A percentile compares a stretch with the other conserved stretches of the same genome.
Conservation (phyloP, 192 early-diverging fungal genomes). For the Linnemannia hyalina region DNA sequence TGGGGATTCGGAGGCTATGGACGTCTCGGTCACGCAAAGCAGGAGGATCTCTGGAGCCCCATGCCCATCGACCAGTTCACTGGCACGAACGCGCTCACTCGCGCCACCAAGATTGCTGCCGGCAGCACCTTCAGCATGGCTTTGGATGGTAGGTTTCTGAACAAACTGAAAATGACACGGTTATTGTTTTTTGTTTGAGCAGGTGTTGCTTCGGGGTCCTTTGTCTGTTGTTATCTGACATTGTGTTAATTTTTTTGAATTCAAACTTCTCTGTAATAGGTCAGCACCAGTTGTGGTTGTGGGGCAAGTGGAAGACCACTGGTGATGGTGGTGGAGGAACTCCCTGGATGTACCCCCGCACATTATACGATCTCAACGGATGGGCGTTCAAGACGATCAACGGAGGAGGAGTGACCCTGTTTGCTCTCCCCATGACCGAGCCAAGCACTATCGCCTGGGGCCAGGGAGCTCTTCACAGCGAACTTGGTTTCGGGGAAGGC, state of each 20-base stretch:
- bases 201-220: not conserved
- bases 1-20: slow-evolving; percentile 79
- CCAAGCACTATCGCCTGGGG: slow-evolving; percentile 62
- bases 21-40: slow-evolving; percentile 70
- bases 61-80: slow-evolving; percentile 59
- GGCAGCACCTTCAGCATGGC: slow-evolving; percentile 67
- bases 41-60: slow-evolving; percentile 62
- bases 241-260: not conserved
- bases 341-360: slow-evolving; percentile 65
- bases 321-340: slow-evolving; percentile 65
- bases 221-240: not conserved
- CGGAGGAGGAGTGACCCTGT: slow-evolving; percentile 58
- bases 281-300: slow-evolving; percentile 57
- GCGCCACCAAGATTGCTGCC: slow-evolving; percentile 55
- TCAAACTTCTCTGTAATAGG: slow-evolving; percentile 4
- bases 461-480: slow-evolving; percentile 56
- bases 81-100: slow-evolving; percentile 39
- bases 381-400: slow-evolving; percentile 57
- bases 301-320: slow-evolving; percentile 69
- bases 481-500: slow-evolving; percentile 63
- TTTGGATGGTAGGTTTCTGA: slow-evolving; percentile 46
- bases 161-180: not conserved
- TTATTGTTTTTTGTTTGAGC: no score
- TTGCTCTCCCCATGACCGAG: slow-evolving; percentile 47
- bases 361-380: slow-evolving; percentile 63